Conservation (phyloP, 176 grass and related monocot species). For the Triticum timopheevii region DNA sequence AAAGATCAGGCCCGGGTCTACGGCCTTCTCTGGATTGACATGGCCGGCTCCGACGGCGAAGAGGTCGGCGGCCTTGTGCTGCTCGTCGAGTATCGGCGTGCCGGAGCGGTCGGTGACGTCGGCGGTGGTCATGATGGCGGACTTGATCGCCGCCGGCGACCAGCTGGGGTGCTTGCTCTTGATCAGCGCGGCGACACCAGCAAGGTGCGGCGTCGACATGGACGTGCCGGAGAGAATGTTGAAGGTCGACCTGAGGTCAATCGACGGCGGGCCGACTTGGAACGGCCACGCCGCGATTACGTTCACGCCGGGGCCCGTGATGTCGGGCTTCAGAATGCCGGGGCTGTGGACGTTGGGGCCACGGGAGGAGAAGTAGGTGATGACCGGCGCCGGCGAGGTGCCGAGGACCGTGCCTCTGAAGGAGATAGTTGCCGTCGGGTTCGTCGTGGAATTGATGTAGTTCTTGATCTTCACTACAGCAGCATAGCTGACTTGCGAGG, state of each 20-base stretch:
- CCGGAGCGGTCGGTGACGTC: conserved; percentile 25
- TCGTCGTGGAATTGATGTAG: neutral
- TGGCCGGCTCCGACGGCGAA: conserved; percentile 49
- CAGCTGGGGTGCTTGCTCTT: conserved; percentile 41
- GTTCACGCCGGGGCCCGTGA: conserved; percentile 22
- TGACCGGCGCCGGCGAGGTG: conserved; percentile 15
- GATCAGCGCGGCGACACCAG: conserved; percentile 44
- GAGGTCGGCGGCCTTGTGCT: neutral
- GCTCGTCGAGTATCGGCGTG: conserved; percentile 35
- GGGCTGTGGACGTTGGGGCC: conserved; percentile 25
- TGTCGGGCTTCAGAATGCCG: conserved; percentile 33
- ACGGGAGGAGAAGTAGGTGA: conserved; percentile 48
- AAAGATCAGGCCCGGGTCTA: conserved; percentile 19
- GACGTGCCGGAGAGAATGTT: conserved; percentile 55
- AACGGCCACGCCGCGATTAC: conserved; percentile 6
- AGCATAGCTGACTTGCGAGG: neutral
- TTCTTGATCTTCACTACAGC: neutral
- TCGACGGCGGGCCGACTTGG: neutral
- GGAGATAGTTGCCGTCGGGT: neutral
- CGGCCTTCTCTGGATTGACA: conserved; percentile 42
- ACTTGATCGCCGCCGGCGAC: conserved; percentile 53
- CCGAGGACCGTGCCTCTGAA: conserved; percentile 39
- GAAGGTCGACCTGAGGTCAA: neutral
- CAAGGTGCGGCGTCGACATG: conserved; percentile 67
- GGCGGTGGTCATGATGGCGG: conserved; percentile 71